Evolutionary conservation across 164 flowering plant genomes (phyloP), one percentile per base, ranked within the genome.

Genomic region (Amborella trichopoda): DNA sequence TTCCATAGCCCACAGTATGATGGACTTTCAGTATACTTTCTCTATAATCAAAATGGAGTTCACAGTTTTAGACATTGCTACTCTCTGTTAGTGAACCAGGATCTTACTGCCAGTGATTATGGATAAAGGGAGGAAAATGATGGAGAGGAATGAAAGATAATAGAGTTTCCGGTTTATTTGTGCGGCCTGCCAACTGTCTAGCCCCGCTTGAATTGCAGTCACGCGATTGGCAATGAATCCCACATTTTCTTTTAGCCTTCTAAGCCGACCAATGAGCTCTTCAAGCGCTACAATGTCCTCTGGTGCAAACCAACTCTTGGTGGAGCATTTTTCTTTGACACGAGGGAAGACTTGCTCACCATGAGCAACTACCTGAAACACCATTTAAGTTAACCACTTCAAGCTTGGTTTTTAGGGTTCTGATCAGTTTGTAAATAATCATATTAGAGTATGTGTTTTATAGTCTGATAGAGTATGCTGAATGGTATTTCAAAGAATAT

Each of bases 181-280:
- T 72, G 88, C 99, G 2, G 99, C 51, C 60, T 93, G 99, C 99
- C 99, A 93, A 60, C 95, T 93, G 53, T 93, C 99, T 1, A 93
- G 89, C 34, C 96, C 78, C 0, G 95, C 85, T 61, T 93, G 96
- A 46, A 88, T 74, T 42, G 95, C 95, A 3, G 91, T 85, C 32
- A 93, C 89, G 23, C 96, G 94, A 51, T 81, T 93, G 18, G 80
- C 85, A 38, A 88, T 66, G 56, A 93, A 85, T 4, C 99, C 99
- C 3, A 93, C 87, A 64, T 81, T 93, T 62, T 93, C 99, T 66
- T 85, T 84, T 19, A 93, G 65, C 58, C 96, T 77, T 60, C 91
- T 77, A 3, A 93, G 69, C 4, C 84, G 74, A 23, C 94, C 86
- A 28, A 75, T 73, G 40, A 85, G 48, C 64, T 93, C 99, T 55